Conservation (phyloP, 2,329 filamentous ascomycete species). For the Truncatella angustata region DNA sequence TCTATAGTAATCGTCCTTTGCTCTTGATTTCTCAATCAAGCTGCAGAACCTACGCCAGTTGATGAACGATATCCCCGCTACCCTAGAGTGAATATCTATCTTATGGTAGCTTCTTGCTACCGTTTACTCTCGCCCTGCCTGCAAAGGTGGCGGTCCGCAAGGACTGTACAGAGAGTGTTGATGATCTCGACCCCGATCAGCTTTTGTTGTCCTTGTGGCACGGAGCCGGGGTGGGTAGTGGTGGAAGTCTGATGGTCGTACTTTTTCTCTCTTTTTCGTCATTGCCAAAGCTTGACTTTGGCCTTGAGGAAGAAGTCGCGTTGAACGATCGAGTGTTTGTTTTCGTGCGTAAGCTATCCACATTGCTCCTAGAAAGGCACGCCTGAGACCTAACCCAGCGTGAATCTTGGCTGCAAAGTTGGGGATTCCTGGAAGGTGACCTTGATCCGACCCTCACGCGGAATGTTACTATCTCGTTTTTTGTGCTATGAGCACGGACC, state of each 20-base stretch:
- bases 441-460: too few species aligned
- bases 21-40: slow-evolving; percentile 91
- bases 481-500: too few species aligned
- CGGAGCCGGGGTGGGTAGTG: slow-evolving; percentile 74
- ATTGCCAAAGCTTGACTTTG: slow-evolving; percentile 43
- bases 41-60: slow-evolving; percentile 93
- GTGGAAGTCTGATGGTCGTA: slow-evolving; percentile 84
- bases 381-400: too few species aligned
- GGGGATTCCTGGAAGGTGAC: too few species aligned
- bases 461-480: too few species aligned
- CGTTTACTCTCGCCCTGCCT: slow-evolving; percentile 56
- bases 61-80: slow-evolving; percentile 87
- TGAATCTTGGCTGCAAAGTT: too few species aligned
- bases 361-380: too few species aligned
- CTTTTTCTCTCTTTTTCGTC: slow-evolving; percentile 55
- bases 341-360: too few species aligned
- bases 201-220: slow-evolving; percentile 72
- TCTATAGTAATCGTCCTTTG: slow-evolving; percentile 87
- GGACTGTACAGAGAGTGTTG: slow-evolving; percentile 80
- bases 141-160: slow-evolving; percentile 57
- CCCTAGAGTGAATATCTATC: slow-evolving; percentile 79
- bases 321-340: too few species aligned
- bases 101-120: slow-evolving; percentile 35
- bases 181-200: slow-evolving; percentile 83
- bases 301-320: slow-evolving; percentile 53